phyloP scores from a whole-genome alignment of 176 grass and related monocot genomes.

The Saccharum spontaneum region DNA sequence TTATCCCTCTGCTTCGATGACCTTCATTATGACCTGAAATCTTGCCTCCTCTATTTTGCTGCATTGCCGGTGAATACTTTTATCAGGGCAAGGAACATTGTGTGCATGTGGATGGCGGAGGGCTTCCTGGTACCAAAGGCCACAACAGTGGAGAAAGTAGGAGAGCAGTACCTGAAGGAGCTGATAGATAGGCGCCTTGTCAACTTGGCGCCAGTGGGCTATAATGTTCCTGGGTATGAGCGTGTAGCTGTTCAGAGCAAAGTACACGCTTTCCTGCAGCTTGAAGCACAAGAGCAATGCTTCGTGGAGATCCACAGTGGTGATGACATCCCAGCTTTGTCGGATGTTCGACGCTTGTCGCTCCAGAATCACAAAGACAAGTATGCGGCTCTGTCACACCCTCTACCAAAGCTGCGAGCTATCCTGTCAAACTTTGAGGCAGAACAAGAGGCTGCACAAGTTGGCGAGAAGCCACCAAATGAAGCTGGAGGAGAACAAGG shows the following conservation, averaged over 20 bases:
- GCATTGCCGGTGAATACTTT: constrained; percentile 23
- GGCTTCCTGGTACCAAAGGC: constrained; percentile 35
- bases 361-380: background rate
- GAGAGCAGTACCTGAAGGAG: constrained; percentile 29
- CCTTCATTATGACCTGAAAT: constrained; percentile 42
- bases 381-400: background rate
- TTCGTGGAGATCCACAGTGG: background rate
- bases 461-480: background rate
- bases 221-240: background rate
- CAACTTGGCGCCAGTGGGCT: background rate
- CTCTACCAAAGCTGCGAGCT: background rate
- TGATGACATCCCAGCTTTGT: background rate
- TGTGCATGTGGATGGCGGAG: constrained; percentile 46
- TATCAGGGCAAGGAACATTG: background rate
- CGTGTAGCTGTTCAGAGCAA: constrained; percentile 17
- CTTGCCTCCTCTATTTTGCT: constrained; percentile 44
- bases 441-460: background rate
- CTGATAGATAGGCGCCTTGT: constrained; percentile 37
- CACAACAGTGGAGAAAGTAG: background rate
- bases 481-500: background rate
- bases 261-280: background rate
- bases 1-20: constrained; percentile 41
- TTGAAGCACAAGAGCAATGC: background rate
- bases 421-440: background rate
- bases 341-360: background rate